phyloP scores from a whole-genome alignment of 2,329 filamentous ascomycete species.

The Trichoderma koningiopsis region DNA sequence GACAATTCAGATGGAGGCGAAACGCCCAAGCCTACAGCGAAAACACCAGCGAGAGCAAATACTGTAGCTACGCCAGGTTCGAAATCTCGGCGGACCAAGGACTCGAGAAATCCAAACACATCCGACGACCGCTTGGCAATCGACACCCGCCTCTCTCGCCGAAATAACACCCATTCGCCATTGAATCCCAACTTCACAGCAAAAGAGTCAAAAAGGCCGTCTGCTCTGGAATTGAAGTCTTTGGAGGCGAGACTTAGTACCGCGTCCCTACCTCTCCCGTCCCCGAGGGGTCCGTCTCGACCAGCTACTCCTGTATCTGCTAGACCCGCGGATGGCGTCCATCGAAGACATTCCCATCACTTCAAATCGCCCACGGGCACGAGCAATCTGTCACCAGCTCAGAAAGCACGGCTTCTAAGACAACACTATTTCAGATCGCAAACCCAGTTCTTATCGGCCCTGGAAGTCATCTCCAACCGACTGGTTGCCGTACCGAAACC shows the following conservation, averaged over 20 bases:
- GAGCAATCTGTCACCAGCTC: conserved; percentile 62
- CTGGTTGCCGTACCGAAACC: conserved; percentile 80
- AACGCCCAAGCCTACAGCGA: conserved; percentile 58
- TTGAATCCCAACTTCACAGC: conserved; percentile 38
- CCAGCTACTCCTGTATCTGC: conserved; percentile 62
- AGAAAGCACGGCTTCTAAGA: conserved; percentile 72
- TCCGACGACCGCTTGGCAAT: conserved; percentile 42
- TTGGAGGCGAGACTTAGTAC: conserved; percentile 67
- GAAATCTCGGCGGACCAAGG: conserved; percentile 52
- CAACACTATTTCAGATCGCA: conserved; percentile 84
- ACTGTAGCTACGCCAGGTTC: conserved; percentile 60
- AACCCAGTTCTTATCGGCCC: conserved; percentile 76
- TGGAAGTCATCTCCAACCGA: conserved; percentile 84
- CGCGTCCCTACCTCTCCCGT: conserved; percentile 67
- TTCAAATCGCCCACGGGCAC: conserved; percentile 59
- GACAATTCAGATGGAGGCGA: conserved; percentile 41
- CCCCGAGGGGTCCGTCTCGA: conserved; percentile 54
- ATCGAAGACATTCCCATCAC: conserved; percentile 63
- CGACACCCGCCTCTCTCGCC: conserved; percentile 35
- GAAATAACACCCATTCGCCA: conserved; percentile 32
- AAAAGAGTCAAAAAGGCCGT: conserved; percentile 46
- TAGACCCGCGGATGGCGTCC: conserved; percentile 51
- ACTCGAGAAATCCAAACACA: conserved; percentile 50
- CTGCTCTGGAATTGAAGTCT: conserved; percentile 55
- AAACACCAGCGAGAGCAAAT: conserved; percentile 69